These are phyloP conservation scores for Globisporangium carolinianum DNA, from an alignment of 352 stramenopile genomes.

Conservation along the genomic window DNA sequence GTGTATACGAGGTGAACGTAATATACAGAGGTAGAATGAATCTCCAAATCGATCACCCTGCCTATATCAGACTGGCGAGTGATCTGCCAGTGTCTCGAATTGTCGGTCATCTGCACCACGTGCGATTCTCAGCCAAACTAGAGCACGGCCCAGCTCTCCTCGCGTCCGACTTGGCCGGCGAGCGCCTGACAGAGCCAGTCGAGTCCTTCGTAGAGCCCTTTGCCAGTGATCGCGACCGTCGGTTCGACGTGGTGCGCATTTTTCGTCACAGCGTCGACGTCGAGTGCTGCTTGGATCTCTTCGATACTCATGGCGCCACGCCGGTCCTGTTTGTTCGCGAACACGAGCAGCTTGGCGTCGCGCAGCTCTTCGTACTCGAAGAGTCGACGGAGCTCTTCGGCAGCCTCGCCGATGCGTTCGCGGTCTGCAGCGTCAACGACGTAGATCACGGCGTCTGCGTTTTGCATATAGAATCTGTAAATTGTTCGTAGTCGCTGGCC, in stretches of 20 bases:
- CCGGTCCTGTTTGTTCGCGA: conserved; percentile 49
- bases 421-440: conserved; percentile 66
- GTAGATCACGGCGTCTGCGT: conserved; percentile 74
- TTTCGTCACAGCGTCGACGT: conserved; percentile 27
- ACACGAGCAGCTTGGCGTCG: conserved; percentile 35
- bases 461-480: conserved; percentile 69
- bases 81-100: no score
- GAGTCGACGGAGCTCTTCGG: conserved; percentile 28
- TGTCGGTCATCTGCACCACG: no score
- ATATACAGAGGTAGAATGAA: no score
- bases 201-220: conserved; percentile 41
- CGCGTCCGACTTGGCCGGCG: conserved; percentile 9
- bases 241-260: conserved; percentile 29
- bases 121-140: background rate
- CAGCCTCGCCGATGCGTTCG: conserved; percentile 37
- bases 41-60: no score
- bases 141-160: background rate
- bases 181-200: conserved; percentile 39
- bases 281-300: conserved; percentile 26
- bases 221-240: conserved; percentile 19
- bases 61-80: no score
- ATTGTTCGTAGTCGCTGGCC: conserved; percentile 58
- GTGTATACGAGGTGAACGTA: no score
- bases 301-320: conserved; percentile 19
- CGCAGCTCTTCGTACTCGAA: conserved; percentile 32